A percentile compares a stretch with the other conserved stretches of the same genome.
Evolutionary conservation across 2,329 filamentous ascomycete species (phyloP).

Genomic region (Pezicula carpinea): DNA sequence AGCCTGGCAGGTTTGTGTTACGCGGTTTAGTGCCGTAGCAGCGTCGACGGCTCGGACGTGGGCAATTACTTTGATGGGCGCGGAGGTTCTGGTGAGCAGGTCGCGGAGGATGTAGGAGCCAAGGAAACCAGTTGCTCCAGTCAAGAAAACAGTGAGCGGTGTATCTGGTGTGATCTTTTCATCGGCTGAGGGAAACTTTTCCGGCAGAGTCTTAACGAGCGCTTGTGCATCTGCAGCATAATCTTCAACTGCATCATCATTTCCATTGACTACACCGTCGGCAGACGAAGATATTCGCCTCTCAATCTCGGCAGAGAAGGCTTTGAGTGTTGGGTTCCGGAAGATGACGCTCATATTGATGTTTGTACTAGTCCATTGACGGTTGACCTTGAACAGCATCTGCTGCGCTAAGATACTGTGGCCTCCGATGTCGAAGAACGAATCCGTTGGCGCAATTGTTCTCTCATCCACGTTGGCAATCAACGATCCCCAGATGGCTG

Average conservation of each 20-base stretch:
- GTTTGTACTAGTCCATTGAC: slow-evolving; percentile 56
- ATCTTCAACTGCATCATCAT: slow-evolving; percentile 41
- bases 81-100: slow-evolving; percentile 57
- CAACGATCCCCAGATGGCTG: slow-evolving; percentile 68
- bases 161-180: slow-evolving; percentile 25
- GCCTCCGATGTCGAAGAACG: slow-evolving; percentile 77
- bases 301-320: slow-evolving; percentile 49
- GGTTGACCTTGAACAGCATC: slow-evolving; percentile 67
- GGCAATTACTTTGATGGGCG: slow-evolving; percentile 60
- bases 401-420: slow-evolving; percentile 79
- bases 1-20: slow-evolving; percentile 63
- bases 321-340: slow-evolving; percentile 55
- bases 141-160: slow-evolving; percentile 66
- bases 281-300: slow-evolving; percentile 26
- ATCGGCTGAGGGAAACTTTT: slow-evolving; percentile 32
- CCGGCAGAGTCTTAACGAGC: slow-evolving; percentile 32
- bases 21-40: slow-evolving; percentile 56
- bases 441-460: slow-evolving; percentile 57
- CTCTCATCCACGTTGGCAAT: slow-evolving; percentile 63
- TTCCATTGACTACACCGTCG: slow-evolving; percentile 19
- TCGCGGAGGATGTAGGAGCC: slow-evolving; percentile 77
- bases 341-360: slow-evolving; percentile 70
- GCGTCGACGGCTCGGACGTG: slow-evolving; percentile 68
- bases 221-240: slow-evolving; percentile 39
- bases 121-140: slow-evolving; percentile 86